Evolutionary conservation across 2,329 filamentous ascomycete species (phyloP).

Genomic region (Harringtonia aguacate): DNA sequence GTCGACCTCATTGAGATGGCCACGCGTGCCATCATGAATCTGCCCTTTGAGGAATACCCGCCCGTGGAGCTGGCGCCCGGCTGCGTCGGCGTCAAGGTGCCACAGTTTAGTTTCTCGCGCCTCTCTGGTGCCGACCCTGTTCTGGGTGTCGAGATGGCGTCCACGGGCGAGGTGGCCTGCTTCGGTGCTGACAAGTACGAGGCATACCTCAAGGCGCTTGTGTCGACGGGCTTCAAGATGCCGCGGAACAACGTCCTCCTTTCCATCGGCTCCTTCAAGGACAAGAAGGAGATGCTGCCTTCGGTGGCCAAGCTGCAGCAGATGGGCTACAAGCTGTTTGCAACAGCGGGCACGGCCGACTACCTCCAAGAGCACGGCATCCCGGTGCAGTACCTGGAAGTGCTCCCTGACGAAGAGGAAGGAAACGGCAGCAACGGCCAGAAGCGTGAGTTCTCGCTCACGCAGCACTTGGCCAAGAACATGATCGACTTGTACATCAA

Average conservation of each 20-base stretch:
- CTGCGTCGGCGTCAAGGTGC: slow-evolving; percentile 94
- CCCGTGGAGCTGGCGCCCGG: slow-evolving; percentile 62
- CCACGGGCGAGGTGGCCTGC: slow-evolving; percentile 93
- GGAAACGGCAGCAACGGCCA: slow-evolving; percentile 40
- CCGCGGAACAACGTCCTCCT: slow-evolving; percentile 92
- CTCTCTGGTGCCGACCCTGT: slow-evolving; percentile 93
- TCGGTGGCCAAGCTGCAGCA: slow-evolving; percentile 82
- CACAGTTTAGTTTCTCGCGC: slow-evolving; percentile 97
- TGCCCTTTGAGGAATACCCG: slow-evolving; percentile 76
- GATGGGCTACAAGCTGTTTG: slow-evolving; percentile 91
- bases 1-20: slow-evolving; percentile 98
- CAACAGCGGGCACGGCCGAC: slow-evolving; percentile 91
- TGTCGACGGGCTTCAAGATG: slow-evolving; percentile 93
- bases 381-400: slow-evolving; percentile 86
- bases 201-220: slow-evolving; percentile 89
- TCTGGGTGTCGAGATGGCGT: slow-evolving; percentile 97
- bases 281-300: slow-evolving; percentile 94
- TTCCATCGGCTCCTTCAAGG: slow-evolving; percentile 94
- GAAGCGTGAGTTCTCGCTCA: slow-evolving; percentile 92
- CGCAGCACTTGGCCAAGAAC: slow-evolving; percentile 93
- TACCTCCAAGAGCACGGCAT: slow-evolving; percentile 91
- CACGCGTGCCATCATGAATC: slow-evolving; percentile 87
- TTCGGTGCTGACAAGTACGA: slow-evolving; percentile 96
- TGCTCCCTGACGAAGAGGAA: slow-evolving; percentile 60
- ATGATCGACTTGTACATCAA: slow-evolving; percentile 99